Percentiles rank a stretch among this genome's conserved stretches.
Evolutionary conservation across 129 eudicot species (phyloP).

Genomic region (Oenanthe sinensis): DNA sequence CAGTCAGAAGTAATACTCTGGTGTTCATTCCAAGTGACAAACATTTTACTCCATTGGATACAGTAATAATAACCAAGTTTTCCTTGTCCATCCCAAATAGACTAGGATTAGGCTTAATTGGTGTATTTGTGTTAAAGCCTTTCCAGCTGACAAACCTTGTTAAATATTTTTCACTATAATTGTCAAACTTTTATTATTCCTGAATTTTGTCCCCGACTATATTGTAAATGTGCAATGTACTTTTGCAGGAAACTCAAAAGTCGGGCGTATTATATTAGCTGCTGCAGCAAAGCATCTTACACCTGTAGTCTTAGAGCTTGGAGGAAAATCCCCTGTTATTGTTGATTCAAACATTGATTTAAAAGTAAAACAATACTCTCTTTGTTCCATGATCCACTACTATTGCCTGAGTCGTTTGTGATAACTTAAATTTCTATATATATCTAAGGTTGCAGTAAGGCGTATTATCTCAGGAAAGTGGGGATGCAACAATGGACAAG

Average conservation of each 20-base stretch:
- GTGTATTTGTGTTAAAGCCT: neutral
- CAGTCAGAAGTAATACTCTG: neutral
- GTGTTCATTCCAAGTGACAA: neutral
- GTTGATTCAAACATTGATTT: constrained; percentile 67
- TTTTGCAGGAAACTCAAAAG: constrained; percentile 65
- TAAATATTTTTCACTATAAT: neutral
- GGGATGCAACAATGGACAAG: constrained; percentile 28
- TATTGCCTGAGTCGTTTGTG: constrained; percentile 4
- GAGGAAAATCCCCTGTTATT: constrained; percentile 83
- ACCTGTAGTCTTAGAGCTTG: constrained; percentile 92
- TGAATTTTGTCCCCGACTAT: no score
- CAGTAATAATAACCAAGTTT: neutral
- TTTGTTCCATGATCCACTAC: neutral
- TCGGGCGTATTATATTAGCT: constrained; percentile 68
- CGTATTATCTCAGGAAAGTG: constrained; percentile 20
- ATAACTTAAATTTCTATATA: constrained; percentile 10
- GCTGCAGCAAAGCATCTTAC: constrained; percentile 95
- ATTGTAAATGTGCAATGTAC: constrained; percentile 8
- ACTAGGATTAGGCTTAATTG: neutral
- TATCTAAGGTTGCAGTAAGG: constrained; percentile 42
- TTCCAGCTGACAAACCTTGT: neutral
- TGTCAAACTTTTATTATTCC: neutral
- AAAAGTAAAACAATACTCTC: constrained; percentile 32
- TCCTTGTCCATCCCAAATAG: neutral
- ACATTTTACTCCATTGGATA: neutral